phyloP scores from a whole-genome alignment of 106 monocot genomes.

The Acorus calamus region DNA sequence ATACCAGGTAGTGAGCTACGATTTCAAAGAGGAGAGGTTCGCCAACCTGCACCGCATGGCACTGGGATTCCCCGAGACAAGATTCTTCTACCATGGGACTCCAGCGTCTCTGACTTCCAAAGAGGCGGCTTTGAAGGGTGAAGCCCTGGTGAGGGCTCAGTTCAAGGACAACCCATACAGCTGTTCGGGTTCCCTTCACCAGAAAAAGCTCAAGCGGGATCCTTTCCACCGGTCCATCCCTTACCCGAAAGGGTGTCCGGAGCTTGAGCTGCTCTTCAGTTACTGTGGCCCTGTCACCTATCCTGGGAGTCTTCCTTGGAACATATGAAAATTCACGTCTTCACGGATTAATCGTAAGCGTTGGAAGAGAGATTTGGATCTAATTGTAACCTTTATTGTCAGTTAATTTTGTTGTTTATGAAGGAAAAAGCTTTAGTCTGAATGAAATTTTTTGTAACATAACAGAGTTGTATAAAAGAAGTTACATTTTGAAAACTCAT shows the following conservation, averaged over 20 bases:
- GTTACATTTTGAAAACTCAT: too few relatives aligned
- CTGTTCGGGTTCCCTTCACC: conserved; percentile 52
- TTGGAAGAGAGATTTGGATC: too few relatives aligned
- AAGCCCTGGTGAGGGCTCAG: conserved; percentile 65
- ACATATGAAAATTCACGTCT: too few relatives aligned
- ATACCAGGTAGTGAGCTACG: conserved; percentile 86
- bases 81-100: conserved; percentile 75
- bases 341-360: too few relatives aligned
- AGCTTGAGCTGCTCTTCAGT: conserved; percentile 61
- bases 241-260: conserved; percentile 85
- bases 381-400: too few relatives aligned
- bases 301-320: conserved; percentile 76
- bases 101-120: conserved; percentile 41
- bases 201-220: conserved; percentile 72
- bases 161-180: conserved; percentile 82
- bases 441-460: too few relatives aligned
- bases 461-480: too few relatives aligned
- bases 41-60: conserved; percentile 65
- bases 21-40: conserved; percentile 92
- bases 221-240: conserved; percentile 80
- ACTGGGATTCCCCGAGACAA: conserved; percentile 67
- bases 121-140: conserved; percentile 60
- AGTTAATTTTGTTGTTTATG: too few relatives aligned
- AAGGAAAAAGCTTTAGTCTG: too few relatives aligned
- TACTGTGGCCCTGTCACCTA: conserved; percentile 78